Evolutionary conservation across 192 early-diverging fungal genomes (phyloP).

Genomic region (Ambispora gerdemannii): DNA sequence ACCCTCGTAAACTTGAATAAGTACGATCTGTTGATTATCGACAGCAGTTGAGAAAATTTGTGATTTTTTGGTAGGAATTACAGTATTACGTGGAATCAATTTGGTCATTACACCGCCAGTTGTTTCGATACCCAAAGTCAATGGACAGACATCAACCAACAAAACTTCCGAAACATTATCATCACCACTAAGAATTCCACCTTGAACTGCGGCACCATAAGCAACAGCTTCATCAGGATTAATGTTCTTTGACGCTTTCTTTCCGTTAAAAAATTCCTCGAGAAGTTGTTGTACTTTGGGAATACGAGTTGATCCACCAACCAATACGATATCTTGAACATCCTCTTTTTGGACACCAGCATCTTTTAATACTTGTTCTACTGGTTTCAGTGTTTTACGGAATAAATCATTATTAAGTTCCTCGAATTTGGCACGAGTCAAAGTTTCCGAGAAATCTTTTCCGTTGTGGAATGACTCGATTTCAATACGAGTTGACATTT

Average conservation of each 20-base stretch:
- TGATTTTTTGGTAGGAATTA: constrained; percentile 78
- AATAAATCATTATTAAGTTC: constrained; percentile 87
- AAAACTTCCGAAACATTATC: constrained; percentile 67
- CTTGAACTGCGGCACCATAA: constrained; percentile 90
- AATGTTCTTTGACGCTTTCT: constrained; percentile 80
- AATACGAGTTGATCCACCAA: constrained; percentile 90
- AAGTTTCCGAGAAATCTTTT: constrained; percentile 80
- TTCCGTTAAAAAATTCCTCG: constrained; percentile 74
- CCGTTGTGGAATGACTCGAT: constrained; percentile 87
- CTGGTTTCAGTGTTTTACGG: constrained; percentile 87
- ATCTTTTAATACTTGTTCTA: constrained; percentile 89
- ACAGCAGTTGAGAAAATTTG: constrained; percentile 78
- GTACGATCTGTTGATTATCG: constrained; percentile 81
- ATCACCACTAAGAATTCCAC: constrained; percentile 60
- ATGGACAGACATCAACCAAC: constrained; percentile 77
- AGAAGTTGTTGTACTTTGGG: constrained; percentile 86
- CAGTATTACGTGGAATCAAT: constrained; percentile 82
- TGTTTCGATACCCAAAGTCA: constrained; percentile 83
- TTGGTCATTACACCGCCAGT: constrained; percentile 82
- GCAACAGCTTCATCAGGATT: constrained; percentile 96
- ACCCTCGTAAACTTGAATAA: constrained; percentile 84
- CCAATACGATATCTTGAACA: constrained; percentile 77
- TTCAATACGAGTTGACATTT: constrained; percentile 81
- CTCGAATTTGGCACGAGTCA: constrained; percentile 96
- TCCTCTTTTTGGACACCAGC: constrained; percentile 70